A percentile compares a stretch with the other conserved stretches of the same genome.
These are phyloP conservation scores for Bimuria novae-zelandiae DNA, from an alignment of 2,329 filamentous ascomycete species.

Conservation along the genomic window DNA sequence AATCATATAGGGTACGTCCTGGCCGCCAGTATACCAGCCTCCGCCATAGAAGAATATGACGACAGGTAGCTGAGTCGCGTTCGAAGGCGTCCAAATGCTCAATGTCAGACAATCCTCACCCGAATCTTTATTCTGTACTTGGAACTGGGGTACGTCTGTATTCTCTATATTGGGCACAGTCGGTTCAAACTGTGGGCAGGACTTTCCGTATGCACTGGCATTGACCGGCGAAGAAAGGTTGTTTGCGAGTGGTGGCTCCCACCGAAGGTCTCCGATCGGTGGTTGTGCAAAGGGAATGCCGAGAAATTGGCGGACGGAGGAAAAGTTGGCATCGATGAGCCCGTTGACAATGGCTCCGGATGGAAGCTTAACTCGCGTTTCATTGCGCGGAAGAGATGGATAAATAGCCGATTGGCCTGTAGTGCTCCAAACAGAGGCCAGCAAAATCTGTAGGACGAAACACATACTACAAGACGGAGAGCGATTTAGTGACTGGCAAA, in stretches of 20 bases:
- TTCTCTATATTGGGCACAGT: slow-evolving; percentile 10
- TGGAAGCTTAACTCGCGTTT: no score
- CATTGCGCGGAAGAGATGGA: no score
- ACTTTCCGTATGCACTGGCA: slow-evolving; percentile 18
- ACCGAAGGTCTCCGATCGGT: slow-evolving; percentile 27
- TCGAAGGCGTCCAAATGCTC: slow-evolving; percentile 49
- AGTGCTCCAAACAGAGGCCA: no score
- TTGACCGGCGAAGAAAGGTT: slow-evolving; percentile 6
- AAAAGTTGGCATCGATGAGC: no score
- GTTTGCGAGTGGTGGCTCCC: slow-evolving; percentile 23
- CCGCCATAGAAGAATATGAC: slow-evolving; percentile 53
- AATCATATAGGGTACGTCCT: slow-evolving; percentile 44
- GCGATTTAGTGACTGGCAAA: no score
- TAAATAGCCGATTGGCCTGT: no score
- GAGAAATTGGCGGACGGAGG: slow-evolving; percentile 34
- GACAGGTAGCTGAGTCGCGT: slow-evolving; percentile 44
- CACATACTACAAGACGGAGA: no score
- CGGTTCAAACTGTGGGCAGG: slow-evolving; percentile 20
- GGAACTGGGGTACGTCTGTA: slow-evolving; percentile 14
- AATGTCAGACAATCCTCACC: slow-evolving; percentile 52
- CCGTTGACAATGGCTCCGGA: no score
- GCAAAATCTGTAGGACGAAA: no score
- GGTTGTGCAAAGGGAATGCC: slow-evolving; percentile 33
- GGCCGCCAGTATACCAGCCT: slow-evolving; percentile 49
- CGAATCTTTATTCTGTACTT: slow-evolving; percentile 20